phyloP scores from a whole-genome alignment of 164 flowering plant genomes.

The Stephania yunnanensis region DNA sequence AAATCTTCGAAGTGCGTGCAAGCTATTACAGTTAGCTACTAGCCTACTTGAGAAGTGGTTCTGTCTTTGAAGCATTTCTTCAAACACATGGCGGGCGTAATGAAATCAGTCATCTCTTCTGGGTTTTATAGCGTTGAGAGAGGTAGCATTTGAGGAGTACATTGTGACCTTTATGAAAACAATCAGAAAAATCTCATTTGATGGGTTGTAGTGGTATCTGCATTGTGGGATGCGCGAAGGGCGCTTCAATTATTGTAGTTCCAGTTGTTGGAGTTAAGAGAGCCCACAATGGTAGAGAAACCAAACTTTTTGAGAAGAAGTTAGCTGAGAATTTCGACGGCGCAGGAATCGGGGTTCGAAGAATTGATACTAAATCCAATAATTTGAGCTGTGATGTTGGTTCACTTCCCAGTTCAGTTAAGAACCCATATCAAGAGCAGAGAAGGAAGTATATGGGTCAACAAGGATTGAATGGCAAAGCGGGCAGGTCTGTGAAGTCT shows the following conservation, averaged over 20 bases:
- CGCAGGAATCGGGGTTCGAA: constrained; percentile 6
- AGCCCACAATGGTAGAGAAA: constrained; percentile 7
- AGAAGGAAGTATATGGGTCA: constrained; percentile 1
- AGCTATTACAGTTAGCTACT: no score
- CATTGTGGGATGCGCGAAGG: constrained; percentile 20
- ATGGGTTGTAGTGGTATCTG: constrained; percentile 25
- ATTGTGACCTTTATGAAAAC: constrained; percentile 12
- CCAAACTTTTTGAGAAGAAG: constrained; percentile 17
- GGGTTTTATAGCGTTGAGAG: neutral
- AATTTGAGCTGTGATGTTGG: constrained; percentile 8
- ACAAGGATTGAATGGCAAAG: constrained; percentile 2
- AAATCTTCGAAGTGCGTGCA: neutral
- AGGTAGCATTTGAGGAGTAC: constrained; percentile 1
- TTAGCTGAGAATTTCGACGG: constrained; percentile 17
- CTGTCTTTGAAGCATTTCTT: neutral
- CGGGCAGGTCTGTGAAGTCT: constrained; percentile 35
- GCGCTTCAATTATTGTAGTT: constrained; percentile 12
- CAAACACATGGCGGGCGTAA: neutral
- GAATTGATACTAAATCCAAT: constrained; percentile 19
- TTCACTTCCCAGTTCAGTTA: constrained; percentile 12
- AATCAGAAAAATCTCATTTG: constrained; percentile 28
- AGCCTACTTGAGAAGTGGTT: neutral
- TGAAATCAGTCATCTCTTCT: neutral
- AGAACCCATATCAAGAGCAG: constrained; percentile 13
- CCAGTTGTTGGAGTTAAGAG: constrained; percentile 17